Conservation (phyloP, 768 basidiomycete species). For the Termitomyces sp. region DNA sequence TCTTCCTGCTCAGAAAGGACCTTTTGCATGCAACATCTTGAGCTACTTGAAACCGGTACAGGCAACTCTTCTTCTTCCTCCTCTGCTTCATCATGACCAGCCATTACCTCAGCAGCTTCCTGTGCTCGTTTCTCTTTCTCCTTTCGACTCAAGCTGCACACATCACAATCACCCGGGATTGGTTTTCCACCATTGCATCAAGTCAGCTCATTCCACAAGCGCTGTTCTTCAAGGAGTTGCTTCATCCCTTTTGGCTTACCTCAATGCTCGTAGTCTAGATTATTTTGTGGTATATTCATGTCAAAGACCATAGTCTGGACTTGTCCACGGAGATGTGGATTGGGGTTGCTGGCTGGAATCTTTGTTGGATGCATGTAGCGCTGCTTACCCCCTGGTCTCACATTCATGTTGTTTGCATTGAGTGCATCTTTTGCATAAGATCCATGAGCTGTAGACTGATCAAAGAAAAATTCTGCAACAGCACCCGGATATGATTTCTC, state of each 20-base stretch:
- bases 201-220: background rate
- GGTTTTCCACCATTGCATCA: background rate
- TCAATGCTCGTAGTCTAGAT: background rate
- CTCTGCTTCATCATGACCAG: background rate
- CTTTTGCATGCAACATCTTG: constrained; percentile 7
- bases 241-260: background rate
- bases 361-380: background rate
- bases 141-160: background rate
- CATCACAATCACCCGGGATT: background rate
- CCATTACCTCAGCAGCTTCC: background rate
- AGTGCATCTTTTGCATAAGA: background rate
- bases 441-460: background rate
- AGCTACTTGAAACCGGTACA: background rate
- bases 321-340: background rate
- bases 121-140: background rate
- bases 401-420: background rate
- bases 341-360: background rate
- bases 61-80: background rate
- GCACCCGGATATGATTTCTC: background rate
- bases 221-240: background rate
- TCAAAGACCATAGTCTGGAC: background rate
- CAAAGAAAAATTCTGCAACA: background rate
- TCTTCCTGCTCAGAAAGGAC: constrained; percentile 16
- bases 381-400: background rate
- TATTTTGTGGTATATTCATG: background rate